Conservation (phyloP, 495 filamentous ascomycete genomes). For the Pseudoneurospora amorphoporcata region DNA sequence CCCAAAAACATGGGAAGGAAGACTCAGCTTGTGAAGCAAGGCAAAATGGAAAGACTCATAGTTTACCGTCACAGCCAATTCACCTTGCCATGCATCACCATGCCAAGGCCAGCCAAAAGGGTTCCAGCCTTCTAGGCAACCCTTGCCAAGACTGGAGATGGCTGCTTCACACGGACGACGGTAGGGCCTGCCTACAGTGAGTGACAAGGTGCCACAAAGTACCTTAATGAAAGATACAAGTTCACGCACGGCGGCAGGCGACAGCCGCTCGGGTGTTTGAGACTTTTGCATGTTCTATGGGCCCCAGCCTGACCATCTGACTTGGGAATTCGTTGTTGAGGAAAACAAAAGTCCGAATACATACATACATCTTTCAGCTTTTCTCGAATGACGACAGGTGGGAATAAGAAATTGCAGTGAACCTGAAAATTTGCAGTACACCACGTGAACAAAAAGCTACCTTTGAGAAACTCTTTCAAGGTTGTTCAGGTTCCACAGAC, state of each 20-base stretch:
- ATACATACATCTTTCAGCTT: not conserved
- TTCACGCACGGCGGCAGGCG: not conserved
- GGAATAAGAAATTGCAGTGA: not conserved
- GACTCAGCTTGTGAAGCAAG: not conserved
- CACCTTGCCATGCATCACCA: not conserved
- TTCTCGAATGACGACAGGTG: not conserved
- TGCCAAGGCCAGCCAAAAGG: not conserved
- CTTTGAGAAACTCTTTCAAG: too few relatives aligned
- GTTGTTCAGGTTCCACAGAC: not conserved
- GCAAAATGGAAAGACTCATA: not conserved
- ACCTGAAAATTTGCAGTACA: not conserved
- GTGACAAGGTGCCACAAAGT: not conserved
- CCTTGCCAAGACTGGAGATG: not conserved
- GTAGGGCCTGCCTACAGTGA: not conserved
- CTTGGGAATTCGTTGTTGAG: not conserved
- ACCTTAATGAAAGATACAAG: not conserved
- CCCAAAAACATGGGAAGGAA: not conserved
- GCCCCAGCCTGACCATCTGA: not conserved
- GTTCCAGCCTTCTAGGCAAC: not conserved
- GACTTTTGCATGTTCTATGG: not conserved
- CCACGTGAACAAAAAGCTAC: not conserved
- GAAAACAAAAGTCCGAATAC: not conserved
- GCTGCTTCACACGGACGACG: not conserved
- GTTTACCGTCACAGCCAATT: not conserved
- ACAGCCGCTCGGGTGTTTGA: not conserved